Percentiles rank a stretch among this genome's conserved stretches.
Conservation (phyloP, 1,139 yeast species). For the Yamadazyma siamensis region DNA sequence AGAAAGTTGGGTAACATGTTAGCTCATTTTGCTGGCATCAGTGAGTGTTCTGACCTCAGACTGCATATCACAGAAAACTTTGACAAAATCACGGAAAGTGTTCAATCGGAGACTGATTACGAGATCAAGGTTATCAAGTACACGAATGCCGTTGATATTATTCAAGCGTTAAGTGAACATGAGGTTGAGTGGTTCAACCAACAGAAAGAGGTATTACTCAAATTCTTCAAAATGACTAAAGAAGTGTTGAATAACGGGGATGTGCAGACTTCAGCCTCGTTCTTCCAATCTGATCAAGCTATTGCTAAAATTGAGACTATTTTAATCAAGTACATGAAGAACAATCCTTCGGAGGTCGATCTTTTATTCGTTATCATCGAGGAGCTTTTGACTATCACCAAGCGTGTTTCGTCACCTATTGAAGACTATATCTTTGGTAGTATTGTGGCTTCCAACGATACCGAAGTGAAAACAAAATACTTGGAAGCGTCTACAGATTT, state of each 20-base stretch:
- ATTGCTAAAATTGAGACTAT: conserved; percentile 57
- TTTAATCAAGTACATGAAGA: conserved; percentile 46
- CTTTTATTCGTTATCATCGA: conserved; percentile 49
- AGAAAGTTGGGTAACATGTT: conserved; percentile 66
- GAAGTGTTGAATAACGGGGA: conserved; percentile 30
- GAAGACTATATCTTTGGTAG: conserved; percentile 57
- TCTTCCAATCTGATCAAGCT: conserved; percentile 74
- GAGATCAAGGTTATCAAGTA: conserved; percentile 60
- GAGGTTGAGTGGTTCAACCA: conserved; percentile 62
- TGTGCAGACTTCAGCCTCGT: conserved; percentile 54
- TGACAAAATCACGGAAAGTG: conserved; percentile 30
- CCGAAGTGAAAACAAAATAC: conserved; percentile 45
- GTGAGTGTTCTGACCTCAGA: conserved; percentile 58
- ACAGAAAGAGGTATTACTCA: conserved; percentile 49
- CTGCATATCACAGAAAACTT: conserved; percentile 53
- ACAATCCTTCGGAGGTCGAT: conserved; percentile 26
- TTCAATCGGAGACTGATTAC: conserved; percentile 44
- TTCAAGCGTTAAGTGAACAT: conserved; percentile 48
- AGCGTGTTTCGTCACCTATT: conserved; percentile 45
- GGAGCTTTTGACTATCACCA: conserved; percentile 43
- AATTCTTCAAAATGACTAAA: conserved; percentile 44
- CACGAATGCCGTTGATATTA: conserved; percentile 68
- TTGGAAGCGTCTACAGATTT: conserved; percentile 52
- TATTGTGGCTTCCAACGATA: conserved; percentile 52
- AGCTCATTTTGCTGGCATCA: conserved; percentile 59